Conservation (phyloP, 2,329 filamentous ascomycete genomes). For the Nigrospora oryzae region DNA sequence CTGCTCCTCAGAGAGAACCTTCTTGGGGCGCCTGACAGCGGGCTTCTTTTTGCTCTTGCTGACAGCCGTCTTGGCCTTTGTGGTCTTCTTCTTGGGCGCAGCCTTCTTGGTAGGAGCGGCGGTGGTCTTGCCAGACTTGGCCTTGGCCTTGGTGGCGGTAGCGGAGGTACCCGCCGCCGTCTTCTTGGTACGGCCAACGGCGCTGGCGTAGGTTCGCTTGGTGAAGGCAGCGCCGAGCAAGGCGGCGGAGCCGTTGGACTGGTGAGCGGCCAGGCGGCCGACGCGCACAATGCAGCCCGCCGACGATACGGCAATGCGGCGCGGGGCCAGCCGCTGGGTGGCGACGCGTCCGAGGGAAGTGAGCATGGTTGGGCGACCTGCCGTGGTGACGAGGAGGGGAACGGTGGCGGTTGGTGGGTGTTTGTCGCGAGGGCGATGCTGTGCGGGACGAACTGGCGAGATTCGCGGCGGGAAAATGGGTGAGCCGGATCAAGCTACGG, state of each 20-base stretch:
- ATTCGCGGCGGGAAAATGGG: too few relatives aligned
- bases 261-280: constrained; percentile 8
- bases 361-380: constrained; percentile 24
- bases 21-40: constrained; percentile 13
- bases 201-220: constrained; percentile 8
- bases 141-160: constrained; percentile 6
- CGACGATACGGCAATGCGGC: constrained; percentile 8
- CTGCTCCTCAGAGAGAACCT: constrained; percentile 8
- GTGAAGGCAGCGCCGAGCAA: constrained; percentile 3
- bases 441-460: too few relatives aligned
- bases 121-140: constrained; percentile 18
- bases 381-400: too few relatives aligned
- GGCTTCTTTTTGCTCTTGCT: constrained; percentile 17
- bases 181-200: constrained; percentile 7
- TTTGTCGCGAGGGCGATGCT: too few relatives aligned
- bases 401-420: too few relatives aligned
- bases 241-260: constrained; percentile 1
- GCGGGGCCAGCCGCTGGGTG: constrained; percentile 21
- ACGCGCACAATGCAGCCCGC: constrained; percentile 6
- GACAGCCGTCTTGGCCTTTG: constrained; percentile 13
- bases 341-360: constrained; percentile 29
- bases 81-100: constrained; percentile 12
- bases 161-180: background rate
- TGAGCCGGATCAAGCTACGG: too few relatives aligned
- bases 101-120: constrained; percentile 4